Evolutionary conservation across 2,329 filamentous ascomycete genomes (phyloP), one percentile per base, ranked within the genome.

Genomic region (Periconia sp.): DNA sequence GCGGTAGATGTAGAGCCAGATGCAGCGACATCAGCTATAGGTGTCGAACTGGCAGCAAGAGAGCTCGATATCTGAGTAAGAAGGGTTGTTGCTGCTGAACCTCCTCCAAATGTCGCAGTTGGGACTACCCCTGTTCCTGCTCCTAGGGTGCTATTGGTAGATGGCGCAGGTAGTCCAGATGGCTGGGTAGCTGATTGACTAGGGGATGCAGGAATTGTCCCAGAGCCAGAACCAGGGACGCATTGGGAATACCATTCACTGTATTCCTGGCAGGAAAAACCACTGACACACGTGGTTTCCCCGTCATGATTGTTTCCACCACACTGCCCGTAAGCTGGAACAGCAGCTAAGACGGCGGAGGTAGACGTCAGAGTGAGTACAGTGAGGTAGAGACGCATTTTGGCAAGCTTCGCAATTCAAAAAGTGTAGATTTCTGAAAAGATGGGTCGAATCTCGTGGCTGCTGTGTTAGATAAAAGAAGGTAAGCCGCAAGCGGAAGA

Each of bases 211-310:
- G 50, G 44, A 31, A 26, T 25, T 19, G 13, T 25, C 40, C 16
- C 31, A 33, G 47, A 54, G 11, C 37, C 43, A n/a, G 30, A 21
- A n/a, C 15, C 34, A 18, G 48, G 35, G 13, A 62, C 30, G 49
- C 76, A 78, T 63, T 78, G 75, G 29, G 57, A 71, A 63, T 78
- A 78, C 55, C 70, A 78, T 3, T 66, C 59, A 61, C 77, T 78
- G 29, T 43, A 52, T n/a, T 61, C 55, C 29, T 63, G 62, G 61
- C 75, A 78, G 5, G 58, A 53, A 40, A 50, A 61, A 10, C 74
- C 75, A n/a, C 59, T 38, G 2, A 63, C 61, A 41, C 75, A 78
- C 15, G 56, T 47, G 1, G 65, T 72, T 4, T 72, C 51, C 25
- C 74, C 76, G 63, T 46, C 59, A 74, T 38, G 29, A 48, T 63